Evolutionary conservation across 2,329 filamentous ascomycete species (phyloP).

Genomic region (Trichoderma oligosporum): DNA sequence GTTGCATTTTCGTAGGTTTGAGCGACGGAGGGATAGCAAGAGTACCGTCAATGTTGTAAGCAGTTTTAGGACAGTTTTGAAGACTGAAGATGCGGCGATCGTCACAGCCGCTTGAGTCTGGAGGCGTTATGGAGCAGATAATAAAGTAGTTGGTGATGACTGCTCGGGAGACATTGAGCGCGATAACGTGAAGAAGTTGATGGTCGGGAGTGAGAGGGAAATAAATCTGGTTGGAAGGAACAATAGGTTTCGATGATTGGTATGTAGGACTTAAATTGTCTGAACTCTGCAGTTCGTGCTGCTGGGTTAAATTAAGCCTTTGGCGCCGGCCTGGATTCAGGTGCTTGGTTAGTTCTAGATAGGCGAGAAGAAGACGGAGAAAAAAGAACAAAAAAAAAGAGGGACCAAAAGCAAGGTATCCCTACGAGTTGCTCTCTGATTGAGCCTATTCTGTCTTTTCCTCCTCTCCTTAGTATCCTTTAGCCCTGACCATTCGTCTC

Average conservation of each 20-base stretch:
- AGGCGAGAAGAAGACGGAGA: too few relatives aligned
- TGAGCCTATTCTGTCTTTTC: slow-evolving; percentile 24
- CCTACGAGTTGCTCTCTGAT: slow-evolving; percentile 23
- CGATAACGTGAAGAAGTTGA: slow-evolving; percentile 23
- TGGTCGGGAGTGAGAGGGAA: slow-evolving; percentile 23
- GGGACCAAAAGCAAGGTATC: not conserved
- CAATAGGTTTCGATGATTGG: not conserved
- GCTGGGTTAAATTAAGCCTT: slow-evolving; percentile 12
- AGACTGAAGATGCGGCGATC: slow-evolving; percentile 13
- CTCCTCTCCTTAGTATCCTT: slow-evolving; percentile 23
- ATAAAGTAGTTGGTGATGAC: slow-evolving; percentile 26
- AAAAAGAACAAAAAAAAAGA: slow-evolving; percentile 3
- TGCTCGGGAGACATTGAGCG: slow-evolving; percentile 24
- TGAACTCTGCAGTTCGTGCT: slow-evolving; percentile 1
- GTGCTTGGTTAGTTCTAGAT: not conserved
- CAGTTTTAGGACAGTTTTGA: not conserved
- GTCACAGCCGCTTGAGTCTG: slow-evolving; percentile 15
- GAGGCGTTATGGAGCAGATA: slow-evolving; percentile 17
- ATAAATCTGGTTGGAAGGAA: slow-evolving; percentile 7
- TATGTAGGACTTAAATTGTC: not conserved
- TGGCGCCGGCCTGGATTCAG: slow-evolving; percentile 21
- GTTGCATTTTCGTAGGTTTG: slow-evolving; percentile 21
- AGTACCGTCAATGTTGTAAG: not conserved
- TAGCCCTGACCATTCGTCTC: slow-evolving; percentile 23
- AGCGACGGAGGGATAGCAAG: slow-evolving; percentile 18